These are phyloP conservation scores for Saturnispora dispora DNA, from an alignment of 805 yeast species.

Conservation along the genomic window DNA sequence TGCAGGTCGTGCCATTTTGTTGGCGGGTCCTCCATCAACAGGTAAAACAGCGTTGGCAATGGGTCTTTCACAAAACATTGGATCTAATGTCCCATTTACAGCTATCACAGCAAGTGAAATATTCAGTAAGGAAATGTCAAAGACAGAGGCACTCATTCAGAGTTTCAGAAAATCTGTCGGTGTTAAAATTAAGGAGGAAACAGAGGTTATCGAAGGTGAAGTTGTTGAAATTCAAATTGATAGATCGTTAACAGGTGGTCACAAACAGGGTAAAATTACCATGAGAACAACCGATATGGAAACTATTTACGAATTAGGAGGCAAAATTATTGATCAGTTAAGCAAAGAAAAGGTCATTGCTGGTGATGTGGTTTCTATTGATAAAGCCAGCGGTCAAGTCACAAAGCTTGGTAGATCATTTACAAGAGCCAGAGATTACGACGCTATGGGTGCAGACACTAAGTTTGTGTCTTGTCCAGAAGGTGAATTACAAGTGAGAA, in stretches of 20 bases:
- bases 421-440: constrained; percentile 97
- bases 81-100: constrained; percentile 95
- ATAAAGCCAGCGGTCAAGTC: constrained; percentile 95
- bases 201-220: constrained; percentile 97
- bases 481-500: constrained; percentile 97
- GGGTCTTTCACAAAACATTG: constrained; percentile 92
- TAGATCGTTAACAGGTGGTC: constrained; percentile 87
- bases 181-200: constrained; percentile 88
- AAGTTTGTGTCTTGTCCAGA: constrained; percentile 92
- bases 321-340: constrained; percentile 70
- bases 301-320: constrained; percentile 59
- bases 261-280: constrained; percentile 68
- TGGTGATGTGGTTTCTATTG: constrained; percentile 96
- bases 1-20: constrained; percentile 90
- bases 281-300: constrained; percentile 85
- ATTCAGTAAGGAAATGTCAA: constrained; percentile 92
- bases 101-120: constrained; percentile 94
- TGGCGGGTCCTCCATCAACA: constrained; percentile 98
- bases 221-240: constrained; percentile 94
- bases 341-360: constrained; percentile 86
- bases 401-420: constrained; percentile 97
- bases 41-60: constrained; percentile 97
- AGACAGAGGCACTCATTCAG: constrained; percentile 94
- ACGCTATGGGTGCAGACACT: constrained; percentile 90
- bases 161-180: constrained; percentile 96